These are phyloP conservation scores for Niebla homalea DNA, from an alignment of 495 filamentous ascomycete genomes.

Conservation along the genomic window DNA sequence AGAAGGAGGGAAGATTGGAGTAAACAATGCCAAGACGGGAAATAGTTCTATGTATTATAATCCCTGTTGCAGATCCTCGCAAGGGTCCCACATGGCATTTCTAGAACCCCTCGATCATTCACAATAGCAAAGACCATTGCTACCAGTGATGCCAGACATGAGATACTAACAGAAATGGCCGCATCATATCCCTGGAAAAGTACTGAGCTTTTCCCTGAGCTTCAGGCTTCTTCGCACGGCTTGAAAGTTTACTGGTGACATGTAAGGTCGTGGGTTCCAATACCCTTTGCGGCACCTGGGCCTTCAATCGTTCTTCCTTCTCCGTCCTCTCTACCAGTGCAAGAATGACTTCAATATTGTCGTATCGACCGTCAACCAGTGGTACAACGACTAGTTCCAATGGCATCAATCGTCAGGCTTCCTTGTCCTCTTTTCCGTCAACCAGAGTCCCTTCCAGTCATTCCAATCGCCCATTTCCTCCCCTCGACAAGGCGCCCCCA, in stretches of 20 bases:
- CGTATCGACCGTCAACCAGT: conserved; percentile 32
- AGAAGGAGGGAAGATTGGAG: not conserved
- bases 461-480: conserved; percentile 39
- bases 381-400: conserved; percentile 17
- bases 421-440: conserved; percentile 47
- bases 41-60: not conserved
- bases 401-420: conserved; percentile 30
- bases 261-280: too few relatives aligned
- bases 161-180: too few relatives aligned
- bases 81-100: not conserved
- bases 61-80: not conserved
- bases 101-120: not conserved
- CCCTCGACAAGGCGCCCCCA: conserved; percentile 40
- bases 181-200: too few relatives aligned
- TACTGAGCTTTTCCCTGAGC: too few relatives aligned
- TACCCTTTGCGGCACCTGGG: too few relatives aligned
- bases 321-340: not conserved
- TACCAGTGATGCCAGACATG: too few relatives aligned
- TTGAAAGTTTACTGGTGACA: too few relatives aligned
- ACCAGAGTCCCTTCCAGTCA: conserved; percentile 37
- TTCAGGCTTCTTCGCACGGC: too few relatives aligned
- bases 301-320: too few relatives aligned
- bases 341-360: conserved; percentile 32
- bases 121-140: too few relatives aligned
- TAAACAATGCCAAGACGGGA: conserved; percentile 12